These are phyloP conservation scores for Corymbia calophylla DNA, from an alignment of 441 rosid species.

Conservation along the genomic window DNA sequence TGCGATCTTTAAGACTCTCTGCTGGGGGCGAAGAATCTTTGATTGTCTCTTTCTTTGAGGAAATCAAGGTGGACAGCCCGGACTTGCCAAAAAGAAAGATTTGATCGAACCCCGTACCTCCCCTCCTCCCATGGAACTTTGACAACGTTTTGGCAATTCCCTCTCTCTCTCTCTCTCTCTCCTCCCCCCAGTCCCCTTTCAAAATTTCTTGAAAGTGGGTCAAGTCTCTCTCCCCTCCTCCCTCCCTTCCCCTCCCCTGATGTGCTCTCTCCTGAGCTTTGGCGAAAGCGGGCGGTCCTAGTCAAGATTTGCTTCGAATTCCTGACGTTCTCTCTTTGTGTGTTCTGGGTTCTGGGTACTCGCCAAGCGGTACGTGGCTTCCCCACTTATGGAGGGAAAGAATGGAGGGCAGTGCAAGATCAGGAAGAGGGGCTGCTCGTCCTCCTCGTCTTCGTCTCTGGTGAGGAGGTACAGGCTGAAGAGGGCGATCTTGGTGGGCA, in stretches of 20 bases:
- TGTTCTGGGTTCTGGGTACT: not conserved
- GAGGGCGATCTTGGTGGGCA: constrained; percentile 63
- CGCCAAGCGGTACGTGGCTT: not conserved
- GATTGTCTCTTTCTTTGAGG: constrained; percentile 18
- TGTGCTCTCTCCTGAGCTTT: not conserved
- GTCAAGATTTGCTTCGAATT: not conserved
- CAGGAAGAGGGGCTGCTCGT: constrained; percentile 82
- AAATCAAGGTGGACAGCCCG: constrained; percentile 31
- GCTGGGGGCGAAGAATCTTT: constrained; percentile 16
- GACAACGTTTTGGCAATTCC: not conserved
- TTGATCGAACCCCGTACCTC: not conserved
- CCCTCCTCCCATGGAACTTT: not conserved
- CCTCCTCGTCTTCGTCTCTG: constrained; percentile 75
- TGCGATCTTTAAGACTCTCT: constrained; percentile 8
- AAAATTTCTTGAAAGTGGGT: not conserved
- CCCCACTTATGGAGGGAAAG: constrained; percentile 29
- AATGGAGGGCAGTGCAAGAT: constrained; percentile 50
- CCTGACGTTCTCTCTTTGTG: not conserved
- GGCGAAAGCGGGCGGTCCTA: not conserved
- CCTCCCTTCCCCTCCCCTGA: not conserved
- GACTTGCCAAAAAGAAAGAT: constrained; percentile 9
- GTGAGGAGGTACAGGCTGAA: constrained; percentile 63
- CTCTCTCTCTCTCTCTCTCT: not conserved
- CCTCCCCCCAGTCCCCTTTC: not conserved
- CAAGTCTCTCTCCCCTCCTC: not conserved